phyloP scores from a whole-genome alignment of 2,329 filamentous ascomycete genomes.

The Amesomyces nigricolor region DNA sequence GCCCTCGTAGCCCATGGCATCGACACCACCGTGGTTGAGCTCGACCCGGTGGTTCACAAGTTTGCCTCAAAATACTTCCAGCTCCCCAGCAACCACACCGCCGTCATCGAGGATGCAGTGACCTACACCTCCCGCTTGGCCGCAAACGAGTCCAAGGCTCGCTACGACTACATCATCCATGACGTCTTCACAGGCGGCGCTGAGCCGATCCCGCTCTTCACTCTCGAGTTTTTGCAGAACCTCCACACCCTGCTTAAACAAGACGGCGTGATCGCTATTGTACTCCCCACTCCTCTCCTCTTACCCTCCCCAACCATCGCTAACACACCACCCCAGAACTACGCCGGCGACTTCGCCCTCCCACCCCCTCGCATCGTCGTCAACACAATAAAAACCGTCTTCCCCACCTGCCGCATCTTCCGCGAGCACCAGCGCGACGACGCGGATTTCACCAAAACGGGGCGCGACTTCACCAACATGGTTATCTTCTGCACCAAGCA shows the following conservation, averaged over 20 bases:
- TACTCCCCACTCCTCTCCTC: slow-evolving; percentile 39
- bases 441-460: slow-evolving; percentile 42
- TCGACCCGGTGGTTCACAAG: slow-evolving; percentile 82
- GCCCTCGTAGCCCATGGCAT: slow-evolving; percentile 84
- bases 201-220: slow-evolving; percentile 85
- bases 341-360: slow-evolving; percentile 79
- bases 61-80: slow-evolving; percentile 80
- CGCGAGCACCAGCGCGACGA: slow-evolving; percentile 62
- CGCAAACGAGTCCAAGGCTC: slow-evolving; percentile 30
- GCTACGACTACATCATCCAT: slow-evolving; percentile 90
- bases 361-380: slow-evolving; percentile 73
- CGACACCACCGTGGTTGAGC: slow-evolving; percentile 88
- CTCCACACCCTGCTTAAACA: slow-evolving; percentile 66
- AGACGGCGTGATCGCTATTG: slow-evolving; percentile 81
- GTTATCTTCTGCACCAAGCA: slow-evolving; percentile 85
- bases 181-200: slow-evolving; percentile 97
- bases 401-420: slow-evolving; percentile 87
- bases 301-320: slow-evolving; percentile 5
- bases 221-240: slow-evolving; percentile 70
- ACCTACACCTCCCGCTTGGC: slow-evolving; percentile 52
- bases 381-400: slow-evolving; percentile 74
- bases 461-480: slow-evolving; percentile 85
- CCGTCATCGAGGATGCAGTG: slow-evolving; percentile 78
- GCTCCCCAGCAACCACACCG: slow-evolving; percentile 68
- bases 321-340: slow-evolving; percentile 59